phyloP scores from a whole-genome alignment of 2,329 filamentous ascomycete species.

The Penicillium sp. region DNA sequence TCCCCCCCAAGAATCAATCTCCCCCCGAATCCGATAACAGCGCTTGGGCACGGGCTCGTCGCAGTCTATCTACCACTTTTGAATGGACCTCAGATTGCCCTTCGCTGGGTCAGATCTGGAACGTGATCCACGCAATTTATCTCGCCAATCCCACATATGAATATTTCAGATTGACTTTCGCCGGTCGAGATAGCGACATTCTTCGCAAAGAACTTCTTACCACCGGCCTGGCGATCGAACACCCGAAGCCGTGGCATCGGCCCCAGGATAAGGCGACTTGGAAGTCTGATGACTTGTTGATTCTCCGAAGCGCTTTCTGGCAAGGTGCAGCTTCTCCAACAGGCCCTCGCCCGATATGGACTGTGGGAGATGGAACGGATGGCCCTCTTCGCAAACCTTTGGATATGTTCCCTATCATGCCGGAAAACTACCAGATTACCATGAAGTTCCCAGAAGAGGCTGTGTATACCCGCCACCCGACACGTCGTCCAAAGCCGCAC shows the following conservation, averaged over 20 bases:
- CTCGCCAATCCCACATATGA: slow-evolving; percentile 53
- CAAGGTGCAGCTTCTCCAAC: slow-evolving; percentile 72
- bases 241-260: slow-evolving; percentile 27
- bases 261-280: slow-evolving; percentile 31
- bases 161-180: slow-evolving; percentile 51
- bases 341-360: slow-evolving; percentile 68
- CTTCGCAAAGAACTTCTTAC: slow-evolving; percentile 50
- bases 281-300: slow-evolving; percentile 48
- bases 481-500: slow-evolving; percentile 72
- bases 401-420: slow-evolving; percentile 39
- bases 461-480: slow-evolving; percentile 70
- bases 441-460: slow-evolving; percentile 56
- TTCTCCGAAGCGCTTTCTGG: slow-evolving; percentile 68
- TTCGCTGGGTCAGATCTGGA: slow-evolving; percentile 55
- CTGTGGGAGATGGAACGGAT: slow-evolving; percentile 52
- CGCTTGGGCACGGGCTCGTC: slow-evolving; percentile 53
- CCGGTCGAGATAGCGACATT: slow-evolving; percentile 42
- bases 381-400: slow-evolving; percentile 33
- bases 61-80: slow-evolving; percentile 51
- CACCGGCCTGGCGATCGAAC: slow-evolving; percentile 38
- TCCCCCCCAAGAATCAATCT: slow-evolving; percentile 23
- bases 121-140: slow-evolving; percentile 54
- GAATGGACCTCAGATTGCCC: slow-evolving; percentile 51
- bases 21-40: slow-evolving; percentile 35
- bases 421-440: slow-evolving; percentile 51